Evolutionary conservation across 306 rosid species (phyloP), one percentile per base, ranked within the genome.

Genomic region (Albizia julibrissin): DNA sequence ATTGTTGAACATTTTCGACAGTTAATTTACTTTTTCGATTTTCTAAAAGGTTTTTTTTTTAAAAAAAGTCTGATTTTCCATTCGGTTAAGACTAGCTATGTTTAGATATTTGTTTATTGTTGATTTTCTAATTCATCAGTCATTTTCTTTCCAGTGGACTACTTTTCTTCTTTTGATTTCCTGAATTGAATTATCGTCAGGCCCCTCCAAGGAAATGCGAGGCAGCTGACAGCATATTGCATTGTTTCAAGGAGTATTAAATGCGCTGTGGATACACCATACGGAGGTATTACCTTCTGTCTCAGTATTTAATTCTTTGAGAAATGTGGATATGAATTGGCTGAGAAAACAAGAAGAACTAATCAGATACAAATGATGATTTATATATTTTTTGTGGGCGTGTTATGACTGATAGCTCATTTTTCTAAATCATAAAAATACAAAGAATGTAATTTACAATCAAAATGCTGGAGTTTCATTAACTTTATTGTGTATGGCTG

Each of bases 231-330:
- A 59, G 27, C 74, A 3, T 49, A 58, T 83, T 26, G 56, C 62
- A 49, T 43, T 50, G 61, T 42, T 72, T 59, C 81, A 22, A 76
- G 61, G 75, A 9, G 66, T 22, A 78, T 87, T 67, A 86, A 79
- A 71, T 95, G 99, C 84, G 87, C 94, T 16, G 87, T 90, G 56
- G 98, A 90, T 81, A 21, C 97, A 40, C 97, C 98, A 7, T 86
- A 86, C 34, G 98, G 83, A 89, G 99, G 98, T 95, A 82, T 61
- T 74, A 47, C 26, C 39, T 67, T 83, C 15, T 42, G 0, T 40
- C 47, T 64, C 65, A 22, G 6, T 21, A 54, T 78, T 42, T 46
- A 43, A 64, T 70, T 79, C 54, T 16, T 50, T 50, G 58, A 50
- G n/a, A 49, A 4, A 50, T 50, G 22, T 50, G 58, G 3, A 18